A percentile compares a stretch with the other conserved stretches of the same genome.
Conservation (phyloP, 2,329 filamentous ascomycete genomes). For the Paraphoma sp. region DNA sequence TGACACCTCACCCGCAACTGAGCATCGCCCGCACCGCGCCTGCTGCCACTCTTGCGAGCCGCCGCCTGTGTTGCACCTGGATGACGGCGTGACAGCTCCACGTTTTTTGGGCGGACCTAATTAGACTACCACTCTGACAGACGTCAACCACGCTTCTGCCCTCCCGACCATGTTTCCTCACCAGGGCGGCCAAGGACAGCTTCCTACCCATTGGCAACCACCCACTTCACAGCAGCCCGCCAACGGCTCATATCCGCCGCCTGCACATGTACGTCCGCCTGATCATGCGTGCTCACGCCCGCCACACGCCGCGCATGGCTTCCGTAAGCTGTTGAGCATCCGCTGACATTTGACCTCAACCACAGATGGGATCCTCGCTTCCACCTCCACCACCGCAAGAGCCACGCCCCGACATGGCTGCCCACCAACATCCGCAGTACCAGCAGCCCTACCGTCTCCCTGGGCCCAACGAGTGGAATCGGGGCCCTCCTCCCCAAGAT, state of each 20-base stretch:
- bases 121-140: background rate
- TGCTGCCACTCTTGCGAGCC: constrained; percentile 1
- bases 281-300: background rate
- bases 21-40: constrained; percentile 31
- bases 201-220: constrained; percentile 48
- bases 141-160: constrained; percentile 4
- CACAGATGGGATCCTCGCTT: constrained; percentile 40
- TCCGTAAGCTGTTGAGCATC: constrained; percentile 14
- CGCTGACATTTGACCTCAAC: constrained; percentile 28
- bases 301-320: constrained; percentile 4
- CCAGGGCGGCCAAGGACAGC: constrained; percentile 45
- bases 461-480: constrained; percentile 55
- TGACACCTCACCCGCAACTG: constrained; percentile 39
- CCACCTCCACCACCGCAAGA: constrained; percentile 44
- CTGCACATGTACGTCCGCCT: constrained; percentile 43
- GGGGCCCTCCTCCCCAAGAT: constrained; percentile 46
- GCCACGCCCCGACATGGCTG: constrained; percentile 54
- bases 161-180: constrained; percentile 42
- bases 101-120: constrained; percentile 23
- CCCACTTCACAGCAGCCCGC: constrained; percentile 43
- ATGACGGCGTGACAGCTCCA: constrained; percentile 38
- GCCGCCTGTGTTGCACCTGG: constrained; percentile 22
- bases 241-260: constrained; percentile 45
- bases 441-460: constrained; percentile 54
- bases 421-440: constrained; percentile 53